Percentiles rank a stretch among this genome's conserved stretches.
phyloP scores from a whole-genome alignment of 805 yeast genomes.

The Blastobotrys robertii region DNA sequence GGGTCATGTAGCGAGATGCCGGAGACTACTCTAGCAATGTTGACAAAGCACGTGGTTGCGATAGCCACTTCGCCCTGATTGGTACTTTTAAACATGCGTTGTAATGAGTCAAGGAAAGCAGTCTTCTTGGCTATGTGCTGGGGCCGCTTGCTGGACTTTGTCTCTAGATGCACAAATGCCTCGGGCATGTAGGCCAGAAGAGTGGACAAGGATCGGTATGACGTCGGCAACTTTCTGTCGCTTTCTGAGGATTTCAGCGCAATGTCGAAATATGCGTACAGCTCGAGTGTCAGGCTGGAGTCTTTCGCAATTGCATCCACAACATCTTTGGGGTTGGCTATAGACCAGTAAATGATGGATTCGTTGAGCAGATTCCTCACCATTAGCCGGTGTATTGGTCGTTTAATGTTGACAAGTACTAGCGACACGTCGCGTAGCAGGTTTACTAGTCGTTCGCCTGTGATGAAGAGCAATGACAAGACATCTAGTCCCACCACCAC shows the following conservation, averaged over 20 bases:
- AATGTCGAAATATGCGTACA: neutral
- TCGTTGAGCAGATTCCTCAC: conserved; percentile 38
- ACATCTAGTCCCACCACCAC: conserved; percentile 38
- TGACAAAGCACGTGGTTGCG: conserved; percentile 7
- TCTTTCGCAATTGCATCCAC: conserved; percentile 14
- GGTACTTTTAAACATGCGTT: neutral
- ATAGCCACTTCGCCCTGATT: conserved; percentile 1
- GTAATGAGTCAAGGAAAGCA: no score
- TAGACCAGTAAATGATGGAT: conserved; percentile 40
- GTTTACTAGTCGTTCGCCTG: conserved; percentile 27
- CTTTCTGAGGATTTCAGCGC: no score
- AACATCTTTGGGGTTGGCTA: conserved; percentile 38
- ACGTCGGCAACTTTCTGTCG: no score
- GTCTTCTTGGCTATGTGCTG: no score
- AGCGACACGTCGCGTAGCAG: conserved; percentile 34
- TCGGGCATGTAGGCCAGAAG: conserved; percentile 12
- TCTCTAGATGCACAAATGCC: conserved; percentile 4
- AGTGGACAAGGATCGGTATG: neutral
- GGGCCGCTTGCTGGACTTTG: neutral
- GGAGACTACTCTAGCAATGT: conserved; percentile 13
- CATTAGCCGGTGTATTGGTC: conserved; percentile 38
- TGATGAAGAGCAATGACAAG: conserved; percentile 35
- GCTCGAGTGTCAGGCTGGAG: neutral
- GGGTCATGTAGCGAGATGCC: conserved; percentile 7
- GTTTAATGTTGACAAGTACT: conserved; percentile 30